Conservation (phyloP, 768 basidiomycete genomes). For the Naganishia onofrii region DNA sequence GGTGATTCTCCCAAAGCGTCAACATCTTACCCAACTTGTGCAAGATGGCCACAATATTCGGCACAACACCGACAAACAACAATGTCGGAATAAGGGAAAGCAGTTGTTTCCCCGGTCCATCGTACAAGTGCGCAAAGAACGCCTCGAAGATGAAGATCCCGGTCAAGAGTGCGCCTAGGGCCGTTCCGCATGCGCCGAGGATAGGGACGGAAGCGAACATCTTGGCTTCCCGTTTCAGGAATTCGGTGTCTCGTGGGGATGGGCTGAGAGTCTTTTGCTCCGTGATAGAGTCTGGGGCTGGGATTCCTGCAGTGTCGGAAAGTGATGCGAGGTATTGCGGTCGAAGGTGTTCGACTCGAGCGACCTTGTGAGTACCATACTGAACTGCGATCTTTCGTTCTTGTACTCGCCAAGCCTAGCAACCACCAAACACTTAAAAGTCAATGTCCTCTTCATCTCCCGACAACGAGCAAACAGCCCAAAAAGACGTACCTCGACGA, state of each 20-base stretch:
- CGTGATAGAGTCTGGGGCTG: slow-evolving; percentile 35
- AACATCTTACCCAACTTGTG: slow-evolving; percentile 66
- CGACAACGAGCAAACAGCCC: background rate
- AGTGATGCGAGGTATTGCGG: slow-evolving; percentile 46
- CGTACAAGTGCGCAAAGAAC: slow-evolving; percentile 82
- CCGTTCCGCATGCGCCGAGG: slow-evolving; percentile 66
- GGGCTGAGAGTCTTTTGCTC: slow-evolving; percentile 11
- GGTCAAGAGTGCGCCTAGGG: slow-evolving; percentile 70
- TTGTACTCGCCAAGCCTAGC: slow-evolving; percentile 68
- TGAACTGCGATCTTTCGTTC: slow-evolving; percentile 78
- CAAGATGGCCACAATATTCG: slow-evolving; percentile 72
- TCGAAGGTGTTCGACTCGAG: slow-evolving; percentile 42
- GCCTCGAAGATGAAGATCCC: slow-evolving; percentile 74
- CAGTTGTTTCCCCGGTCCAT: slow-evolving; percentile 72
- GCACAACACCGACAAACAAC: slow-evolving; percentile 75
- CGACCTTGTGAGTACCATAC: slow-evolving; percentile 71
- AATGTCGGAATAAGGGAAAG: slow-evolving; percentile 80
- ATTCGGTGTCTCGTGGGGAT: slow-evolving; percentile 19
- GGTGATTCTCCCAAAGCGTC: slow-evolving; percentile 89
- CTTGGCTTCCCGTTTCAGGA: slow-evolving; percentile 43
- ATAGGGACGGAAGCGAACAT: slow-evolving; percentile 46
- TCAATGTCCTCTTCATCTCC: background rate
- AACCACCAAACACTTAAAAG: background rate
- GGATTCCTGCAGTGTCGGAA: slow-evolving; percentile 26
- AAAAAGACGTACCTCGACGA: slow-evolving; percentile 62